Evolutionary conservation across 345 rosid species (phyloP), one percentile per base, ranked within the genome.

Genomic region (Brassica incana): DNA sequence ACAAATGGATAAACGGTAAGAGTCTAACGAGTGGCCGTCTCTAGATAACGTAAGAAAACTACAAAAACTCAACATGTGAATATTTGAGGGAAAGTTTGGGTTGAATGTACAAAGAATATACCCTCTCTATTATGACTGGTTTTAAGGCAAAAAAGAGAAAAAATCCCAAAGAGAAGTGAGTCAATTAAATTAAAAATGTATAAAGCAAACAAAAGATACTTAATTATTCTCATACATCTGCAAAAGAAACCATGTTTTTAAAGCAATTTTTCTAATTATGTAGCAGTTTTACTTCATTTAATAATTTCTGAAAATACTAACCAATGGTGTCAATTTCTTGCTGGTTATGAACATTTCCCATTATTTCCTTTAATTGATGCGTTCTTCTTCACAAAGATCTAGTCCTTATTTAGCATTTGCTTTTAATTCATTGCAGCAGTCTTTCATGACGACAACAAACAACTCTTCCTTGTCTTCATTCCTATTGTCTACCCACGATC

Each of bases 151-250:
- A 45, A 61, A 69, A 72, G 6, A 23, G 70, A 67, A 75, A 63
- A 80, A 74, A 69, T 63, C 71, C 45, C 83, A 80, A 74, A 74
- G 59, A 80, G 79, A 64, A 80, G 56, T 80, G 78, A 69, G 79
- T 74, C 75, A 54, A 69, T 61, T 73, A 16, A 79, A 50, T 20
- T 35, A 8, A 74, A 79, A 68, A 15, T 40, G 79, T 40, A 69
- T 80, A 80, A 63, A 74, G 71, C 29, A 80, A 80, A 74, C 83
- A 74, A 80, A 80, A 74, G 71, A 74, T 59, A 63, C 71, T 75
- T 76, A 58, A 80, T 80, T 70, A 75, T 76, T 81, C 80, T 81
- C 72, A 76, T 81, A 71, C 83, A 76, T 75, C 83, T 81, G 83
- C 80, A 65, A 75, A 81, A 81, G 83, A 65, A 81, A 81, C 80